Base-by-base conservation (phyloP, 2,329 filamentous ascomycete genomes). In the Drechslera avenae region DNA sequence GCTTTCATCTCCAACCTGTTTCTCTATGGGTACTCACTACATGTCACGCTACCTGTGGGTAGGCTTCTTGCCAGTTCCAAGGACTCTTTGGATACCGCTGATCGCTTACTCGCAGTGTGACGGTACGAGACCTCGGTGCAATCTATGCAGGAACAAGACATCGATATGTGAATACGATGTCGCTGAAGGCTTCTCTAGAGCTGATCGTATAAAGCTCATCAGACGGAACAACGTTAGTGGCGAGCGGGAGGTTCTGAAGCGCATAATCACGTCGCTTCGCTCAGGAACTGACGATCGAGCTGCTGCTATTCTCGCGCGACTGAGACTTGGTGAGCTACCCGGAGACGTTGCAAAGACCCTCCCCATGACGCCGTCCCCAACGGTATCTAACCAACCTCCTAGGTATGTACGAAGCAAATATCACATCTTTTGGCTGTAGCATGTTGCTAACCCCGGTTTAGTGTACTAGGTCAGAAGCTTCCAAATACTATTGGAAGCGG, bases 201-300 rank as follows among this genome's bases (percentile, higher is more conserved):
- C 61, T 10, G 61, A 64, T 40, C 59, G 63, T 9, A 64, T 66
- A 61, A 66, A 62, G 36, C 39, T 64, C 10, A 47, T 63, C 33
- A 64, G 60, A 41, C 51, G 54, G 32, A 61, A 64, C 23, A 57
- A 48, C 18, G 42, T 61, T 50, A 56, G 56, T 4, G 50, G 50
- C 19, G 59, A 46, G 43, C 50, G 56, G 14, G 61, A 63, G 18
- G 61, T 60, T 35, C 35, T 64, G 44, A 62, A 63, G 44, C 63
- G 60, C 26, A 57, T 66, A 17, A 41, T 66, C 26, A 54, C 36
- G 4, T 56, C 46, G 7, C 43, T 66, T 6, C 57, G 61, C 23
- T 60, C 63, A 4, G 54, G 56, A 8, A 57, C 57, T 19, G 63
- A 66, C 41, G 49, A 52, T 13, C 54, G 64, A 45, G 63, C 63